Percentiles rank a stretch among this genome's conserved stretches.
phyloP scores from a whole-genome alignment of 2,329 filamentous ascomycete genomes.

The Colletotrichum camelliae region DNA sequence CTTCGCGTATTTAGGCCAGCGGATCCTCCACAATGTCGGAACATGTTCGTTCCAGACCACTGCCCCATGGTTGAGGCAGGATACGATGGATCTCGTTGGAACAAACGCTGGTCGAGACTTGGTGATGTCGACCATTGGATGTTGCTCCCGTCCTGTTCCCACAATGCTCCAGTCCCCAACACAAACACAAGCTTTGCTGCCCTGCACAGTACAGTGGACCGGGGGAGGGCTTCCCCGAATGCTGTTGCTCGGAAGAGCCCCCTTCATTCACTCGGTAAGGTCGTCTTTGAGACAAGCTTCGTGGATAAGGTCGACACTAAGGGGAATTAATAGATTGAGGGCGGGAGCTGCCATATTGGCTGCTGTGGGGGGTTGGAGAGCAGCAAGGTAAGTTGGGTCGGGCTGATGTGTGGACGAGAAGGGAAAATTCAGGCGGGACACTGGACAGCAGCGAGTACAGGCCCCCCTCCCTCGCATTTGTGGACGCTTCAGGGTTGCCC shows the following conservation, averaged over 20 bases:
- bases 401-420: not conserved
- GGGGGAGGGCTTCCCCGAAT: not conserved
- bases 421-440: not conserved
- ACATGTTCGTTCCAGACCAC: not conserved
- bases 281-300: not conserved
- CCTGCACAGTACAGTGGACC: not conserved
- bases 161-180: not conserved
- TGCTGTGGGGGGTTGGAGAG: not conserved
- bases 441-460: not conserved
- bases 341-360: constrained; percentile 12
- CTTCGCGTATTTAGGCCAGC: not conserved
- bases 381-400: not conserved
- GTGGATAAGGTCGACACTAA: not conserved
- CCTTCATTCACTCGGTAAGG: not conserved
- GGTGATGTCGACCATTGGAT: not conserved
- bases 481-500: not conserved
- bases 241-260: not conserved
- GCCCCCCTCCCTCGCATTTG: not conserved
- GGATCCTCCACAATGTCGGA: not conserved
- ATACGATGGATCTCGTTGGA: not conserved
- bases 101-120: not conserved
- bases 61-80: not conserved
- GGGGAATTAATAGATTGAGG: not conserved
- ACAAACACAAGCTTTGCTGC: constrained; percentile 1
- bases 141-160: not conserved